Conservation (phyloP, 768 basidiomycete genomes). For the Hemileccinum rubropunctum region DNA sequence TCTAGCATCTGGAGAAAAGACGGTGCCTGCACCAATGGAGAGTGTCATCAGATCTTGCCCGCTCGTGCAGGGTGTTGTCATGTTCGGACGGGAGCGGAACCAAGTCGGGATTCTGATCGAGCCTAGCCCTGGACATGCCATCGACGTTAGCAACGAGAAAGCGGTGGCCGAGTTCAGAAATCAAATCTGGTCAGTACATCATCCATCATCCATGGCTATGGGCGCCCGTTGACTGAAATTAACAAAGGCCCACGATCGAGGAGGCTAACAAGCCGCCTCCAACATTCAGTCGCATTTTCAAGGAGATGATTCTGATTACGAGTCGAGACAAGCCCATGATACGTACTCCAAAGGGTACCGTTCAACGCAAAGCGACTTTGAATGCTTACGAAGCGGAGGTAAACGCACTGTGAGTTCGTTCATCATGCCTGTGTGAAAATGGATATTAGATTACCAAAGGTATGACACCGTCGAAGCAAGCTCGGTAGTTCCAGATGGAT, state of each 20-base stretch:
- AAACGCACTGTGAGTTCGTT: constrained; percentile 15
- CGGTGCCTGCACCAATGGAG: constrained; percentile 29
- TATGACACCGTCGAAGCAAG: constrained; percentile 6
- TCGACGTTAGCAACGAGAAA: constrained; percentile 24
- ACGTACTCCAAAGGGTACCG: constrained; percentile 33
- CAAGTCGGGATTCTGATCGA: constrained; percentile 34
- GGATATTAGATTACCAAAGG: neutral
- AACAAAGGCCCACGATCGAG: constrained; percentile 36
- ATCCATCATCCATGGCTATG: no score
- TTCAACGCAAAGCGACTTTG: constrained; percentile 14
- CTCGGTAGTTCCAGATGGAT: neutral
- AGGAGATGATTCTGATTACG: constrained; percentile 50
- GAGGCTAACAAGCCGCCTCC: constrained; percentile 40
- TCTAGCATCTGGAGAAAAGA: constrained; percentile 19
- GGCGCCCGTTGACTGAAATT: neutral
- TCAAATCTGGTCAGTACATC: constrained; percentile 26
- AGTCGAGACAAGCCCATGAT: constrained; percentile 38
- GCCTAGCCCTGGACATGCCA: constrained; percentile 6
- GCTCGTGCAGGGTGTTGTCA: constrained; percentile 22
- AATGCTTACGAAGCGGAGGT: constrained; percentile 27
- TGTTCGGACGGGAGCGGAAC: constrained; percentile 35
- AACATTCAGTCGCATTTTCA: constrained; percentile 42
- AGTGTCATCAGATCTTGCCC: constrained; percentile 20
- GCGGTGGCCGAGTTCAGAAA: constrained; percentile 30
- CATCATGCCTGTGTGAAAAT: neutral